A percentile compares a stretch with the other conserved stretches of the same genome.
These are phyloP conservation scores for Suillus paluster DNA, from an alignment of 768 basidiomycete genomes.

Conservation along the genomic window DNA sequence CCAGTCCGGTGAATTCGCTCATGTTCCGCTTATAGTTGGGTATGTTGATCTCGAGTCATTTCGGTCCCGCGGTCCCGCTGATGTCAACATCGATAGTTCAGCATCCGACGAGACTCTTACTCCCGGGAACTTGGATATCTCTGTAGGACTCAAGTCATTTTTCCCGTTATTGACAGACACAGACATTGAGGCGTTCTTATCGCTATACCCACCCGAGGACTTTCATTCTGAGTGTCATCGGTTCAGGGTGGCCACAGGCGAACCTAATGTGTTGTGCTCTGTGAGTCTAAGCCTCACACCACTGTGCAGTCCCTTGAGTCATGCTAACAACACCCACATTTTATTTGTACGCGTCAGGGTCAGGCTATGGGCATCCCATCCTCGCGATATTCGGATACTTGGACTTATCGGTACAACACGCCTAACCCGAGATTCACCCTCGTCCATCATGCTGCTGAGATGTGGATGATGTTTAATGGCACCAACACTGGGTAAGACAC, in stretches of 20 bases:
- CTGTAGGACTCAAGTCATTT: constrained; percentile 41
- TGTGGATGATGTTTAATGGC: constrained; percentile 72
- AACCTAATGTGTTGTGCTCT: constrained; percentile 54
- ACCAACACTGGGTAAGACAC: constrained; percentile 57
- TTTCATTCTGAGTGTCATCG: constrained; percentile 49
- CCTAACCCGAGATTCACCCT: constrained; percentile 46
- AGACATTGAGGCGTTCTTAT: constrained; percentile 43
- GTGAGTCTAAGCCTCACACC: constrained; percentile 41
- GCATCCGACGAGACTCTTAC: constrained; percentile 66
- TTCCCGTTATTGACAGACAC: constrained; percentile 50
- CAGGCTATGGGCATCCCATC: constrained; percentile 52
- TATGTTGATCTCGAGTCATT: constrained; percentile 29
- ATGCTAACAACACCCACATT: constrained; percentile 9
- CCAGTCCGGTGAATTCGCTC: constrained; percentile 46
- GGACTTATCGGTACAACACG: constrained; percentile 67
- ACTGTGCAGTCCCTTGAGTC: neutral
- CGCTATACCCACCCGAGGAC: constrained; percentile 46
- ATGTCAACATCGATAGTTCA: constrained; percentile 34
- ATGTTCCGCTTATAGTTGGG: constrained; percentile 65
- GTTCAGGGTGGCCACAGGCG: constrained; percentile 53
- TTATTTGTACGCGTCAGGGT: constrained; percentile 31
- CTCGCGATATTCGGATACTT: constrained; percentile 40
- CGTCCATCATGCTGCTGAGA: constrained; percentile 60
- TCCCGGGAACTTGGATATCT: constrained; percentile 40
- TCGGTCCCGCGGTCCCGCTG: neutral